These are phyloP conservation scores for Candida quercuum DNA, from an alignment of 805 yeast species.

Conservation along the genomic window DNA sequence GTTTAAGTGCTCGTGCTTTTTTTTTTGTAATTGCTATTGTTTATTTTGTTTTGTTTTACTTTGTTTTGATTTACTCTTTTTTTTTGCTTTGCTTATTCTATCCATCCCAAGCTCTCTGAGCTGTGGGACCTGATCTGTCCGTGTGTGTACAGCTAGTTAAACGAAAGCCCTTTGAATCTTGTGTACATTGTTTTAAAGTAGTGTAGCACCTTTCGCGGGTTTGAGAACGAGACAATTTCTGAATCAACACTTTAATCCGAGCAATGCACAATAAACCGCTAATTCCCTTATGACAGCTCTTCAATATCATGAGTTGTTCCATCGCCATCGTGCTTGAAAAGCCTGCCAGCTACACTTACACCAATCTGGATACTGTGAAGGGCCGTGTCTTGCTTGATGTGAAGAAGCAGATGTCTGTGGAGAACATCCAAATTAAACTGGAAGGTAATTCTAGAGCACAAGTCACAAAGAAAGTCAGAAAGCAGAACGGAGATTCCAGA, in stretches of 20 bases:
- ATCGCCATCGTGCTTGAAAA: background rate
- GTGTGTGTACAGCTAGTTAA: no score
- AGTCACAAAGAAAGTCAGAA: conserved; percentile 23
- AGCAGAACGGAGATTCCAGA: conserved; percentile 5
- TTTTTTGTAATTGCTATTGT: background rate
- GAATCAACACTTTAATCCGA: no score
- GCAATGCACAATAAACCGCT: no score
- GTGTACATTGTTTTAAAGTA: no score
- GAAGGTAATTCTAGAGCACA: conserved; percentile 42
- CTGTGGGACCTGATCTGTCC: no score
- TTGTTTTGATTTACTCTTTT: background rate
- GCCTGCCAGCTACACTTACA: conserved; percentile 1
- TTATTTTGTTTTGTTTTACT: background rate
- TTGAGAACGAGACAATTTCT: no score
- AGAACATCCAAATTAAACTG: conserved; percentile 45
- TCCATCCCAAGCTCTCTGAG: no score
- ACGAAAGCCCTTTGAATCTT: no score
- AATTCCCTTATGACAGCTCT: no score
- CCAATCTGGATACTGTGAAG: conserved; percentile 11
- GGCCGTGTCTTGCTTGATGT: conserved; percentile 15
- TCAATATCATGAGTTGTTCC: background rate
- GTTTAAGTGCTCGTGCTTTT: conserved; percentile 11
- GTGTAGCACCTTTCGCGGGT: no score
- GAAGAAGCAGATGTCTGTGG: conserved; percentile 32
- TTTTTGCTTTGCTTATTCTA: background rate